phyloP scores from a whole-genome alignment of 2,329 filamentous ascomycete genomes.

The Onygena corvina region DNA sequence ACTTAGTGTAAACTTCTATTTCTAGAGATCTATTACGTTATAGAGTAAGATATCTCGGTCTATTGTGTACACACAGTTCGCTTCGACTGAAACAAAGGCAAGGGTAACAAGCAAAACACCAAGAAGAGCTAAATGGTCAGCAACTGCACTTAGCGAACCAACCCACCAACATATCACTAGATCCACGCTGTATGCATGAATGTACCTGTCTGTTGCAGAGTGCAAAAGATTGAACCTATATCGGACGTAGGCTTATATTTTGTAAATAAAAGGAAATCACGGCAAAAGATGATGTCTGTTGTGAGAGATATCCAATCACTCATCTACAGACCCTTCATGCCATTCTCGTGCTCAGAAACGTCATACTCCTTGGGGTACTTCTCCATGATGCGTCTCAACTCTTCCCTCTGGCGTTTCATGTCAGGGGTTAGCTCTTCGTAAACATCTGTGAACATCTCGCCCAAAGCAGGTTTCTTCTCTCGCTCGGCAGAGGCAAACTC shows the following conservation, averaged over 20 bases:
- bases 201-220: not conserved
- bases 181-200: not conserved
- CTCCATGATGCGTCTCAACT: constrained; percentile 65
- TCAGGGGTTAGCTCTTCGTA: constrained; percentile 82
- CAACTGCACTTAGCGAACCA: not conserved
- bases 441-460: constrained; percentile 63
- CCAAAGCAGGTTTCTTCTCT: constrained; percentile 44
- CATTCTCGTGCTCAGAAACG: constrained; percentile 60
- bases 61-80: not conserved
- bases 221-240: not conserved
- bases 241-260: not conserved
- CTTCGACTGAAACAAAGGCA: not conserved
- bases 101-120: not conserved
- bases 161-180: not conserved
- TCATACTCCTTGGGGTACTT: constrained; percentile 91
- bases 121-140: not conserved
- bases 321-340: constrained; percentile 48
- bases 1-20: constrained; percentile 1
- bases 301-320: not conserved
- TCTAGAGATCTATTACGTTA: not conserved
- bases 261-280: not conserved
- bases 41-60: constrained; percentile 2
- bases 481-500: constrained; percentile 64
- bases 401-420: constrained; percentile 58
- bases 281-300: not conserved